Percentiles rank a stretch among this genome's conserved stretches.
phyloP scores from a whole-genome alignment of 2,329 filamentous ascomycete species.

The Metarhizium guizhouense region DNA sequence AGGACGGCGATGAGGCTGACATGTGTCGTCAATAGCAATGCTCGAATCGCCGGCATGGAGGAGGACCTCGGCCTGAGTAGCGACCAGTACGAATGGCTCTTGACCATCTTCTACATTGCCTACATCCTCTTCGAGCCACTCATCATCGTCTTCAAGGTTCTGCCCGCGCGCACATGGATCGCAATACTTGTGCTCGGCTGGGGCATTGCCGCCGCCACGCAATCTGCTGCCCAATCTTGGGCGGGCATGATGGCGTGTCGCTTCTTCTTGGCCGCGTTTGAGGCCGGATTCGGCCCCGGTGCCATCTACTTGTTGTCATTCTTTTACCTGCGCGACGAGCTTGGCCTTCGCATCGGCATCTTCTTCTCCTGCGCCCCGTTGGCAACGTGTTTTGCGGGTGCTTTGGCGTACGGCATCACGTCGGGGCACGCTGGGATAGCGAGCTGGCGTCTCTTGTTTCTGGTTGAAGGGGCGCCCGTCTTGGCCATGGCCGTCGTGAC shows the following conservation, averaged over 20 bases:
- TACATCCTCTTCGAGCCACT: slow-evolving; percentile 11
- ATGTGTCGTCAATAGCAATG: slow-evolving; percentile 8
- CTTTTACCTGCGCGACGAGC: slow-evolving; percentile 25
- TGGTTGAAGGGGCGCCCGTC: slow-evolving; percentile 37
- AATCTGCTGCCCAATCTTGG: slow-evolving; percentile 36
- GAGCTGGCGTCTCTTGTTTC: slow-evolving; percentile 56
- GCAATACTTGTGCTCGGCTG: slow-evolving; percentile 6
- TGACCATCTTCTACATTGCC: slow-evolving; percentile 16
- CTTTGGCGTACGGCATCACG: slow-evolving; percentile 56
- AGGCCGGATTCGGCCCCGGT: slow-evolving; percentile 24
- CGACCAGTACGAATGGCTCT: slow-evolving; percentile 12
- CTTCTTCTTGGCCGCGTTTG: slow-evolving; percentile 26
- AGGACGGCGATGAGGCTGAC: not conserved
- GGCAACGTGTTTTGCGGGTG: slow-evolving; percentile 58
- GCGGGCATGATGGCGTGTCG: slow-evolving; percentile 34
- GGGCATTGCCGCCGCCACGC: slow-evolving; percentile 21
- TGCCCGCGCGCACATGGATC: slow-evolving; percentile 5
- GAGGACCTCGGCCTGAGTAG: slow-evolving; percentile 12
- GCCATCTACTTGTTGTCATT: slow-evolving; percentile 25
- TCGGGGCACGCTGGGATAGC: slow-evolving; percentile 44
- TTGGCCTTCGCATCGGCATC: slow-evolving; percentile 27
- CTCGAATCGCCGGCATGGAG: slow-evolving; percentile 13
- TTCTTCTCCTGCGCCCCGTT: slow-evolving; percentile 50
- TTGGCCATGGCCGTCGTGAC: slow-evolving; percentile 20
- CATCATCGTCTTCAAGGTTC: slow-evolving; percentile 7